Evolutionary conservation across 1,284 basidiomycete species (phyloP).

Genomic region (Rhodotorula sp.): DNA sequence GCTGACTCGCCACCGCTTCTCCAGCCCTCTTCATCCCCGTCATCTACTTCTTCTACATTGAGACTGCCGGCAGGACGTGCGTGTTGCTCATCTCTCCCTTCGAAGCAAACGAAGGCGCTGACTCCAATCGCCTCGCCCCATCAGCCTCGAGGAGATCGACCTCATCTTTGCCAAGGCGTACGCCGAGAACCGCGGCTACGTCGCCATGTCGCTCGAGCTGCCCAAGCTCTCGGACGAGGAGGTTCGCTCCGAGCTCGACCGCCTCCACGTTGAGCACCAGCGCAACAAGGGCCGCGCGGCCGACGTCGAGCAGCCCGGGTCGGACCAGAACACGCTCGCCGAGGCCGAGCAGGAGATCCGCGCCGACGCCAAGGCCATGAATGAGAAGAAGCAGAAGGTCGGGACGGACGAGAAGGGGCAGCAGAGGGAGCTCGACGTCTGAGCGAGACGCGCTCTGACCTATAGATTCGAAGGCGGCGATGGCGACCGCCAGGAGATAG

Average conservation of each 20-base stretch:
- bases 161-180: slow-evolving; percentile 44
- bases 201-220: slow-evolving; percentile 40
- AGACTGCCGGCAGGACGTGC: slow-evolving; percentile 1
- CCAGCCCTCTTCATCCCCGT: slow-evolving; percentile 42
- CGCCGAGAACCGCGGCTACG: slow-evolving; percentile 41
- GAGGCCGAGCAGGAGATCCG: slow-evolving; percentile 13
- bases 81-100: slow-evolving; percentile 11
- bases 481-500: too few relatives aligned
- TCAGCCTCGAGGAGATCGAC: slow-evolving; percentile 43
- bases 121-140: too few relatives aligned
- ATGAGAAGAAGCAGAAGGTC: slow-evolving; percentile 1
- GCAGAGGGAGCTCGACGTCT: too few relatives aligned
- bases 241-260: slow-evolving; percentile 41
- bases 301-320: not conserved
- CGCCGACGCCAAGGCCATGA: not conserved
- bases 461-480: too few relatives aligned
- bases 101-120: too few relatives aligned
- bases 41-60: slow-evolving; percentile 21
- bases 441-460: too few relatives aligned
- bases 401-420: not conserved
- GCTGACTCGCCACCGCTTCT: not conserved
- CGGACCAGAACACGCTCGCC: slow-evolving; percentile 23
- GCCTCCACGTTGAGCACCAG: slow-evolving; percentile 26
- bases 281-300: slow-evolving; percentile 14
- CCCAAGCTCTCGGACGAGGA: slow-evolving; percentile 31